Evolutionary conservation across 2,329 filamentous ascomycete species (phyloP), one percentile per base, ranked within the genome.

Genomic region (Diatrype stigma): DNA sequence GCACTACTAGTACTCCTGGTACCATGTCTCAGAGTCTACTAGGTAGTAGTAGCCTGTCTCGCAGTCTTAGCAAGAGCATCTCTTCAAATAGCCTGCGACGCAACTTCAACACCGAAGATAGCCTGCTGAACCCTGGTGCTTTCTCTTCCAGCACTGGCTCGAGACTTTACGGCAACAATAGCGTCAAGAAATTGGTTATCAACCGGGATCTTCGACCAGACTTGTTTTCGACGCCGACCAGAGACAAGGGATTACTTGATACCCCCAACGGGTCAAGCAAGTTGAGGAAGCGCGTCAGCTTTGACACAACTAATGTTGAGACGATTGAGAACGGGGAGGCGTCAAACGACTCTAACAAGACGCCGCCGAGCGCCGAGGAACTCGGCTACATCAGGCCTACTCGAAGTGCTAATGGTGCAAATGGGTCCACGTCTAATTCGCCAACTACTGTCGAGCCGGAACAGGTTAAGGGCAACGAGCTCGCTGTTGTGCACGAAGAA

Each of bases 111-210:
- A 79, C 86, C 0, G 89, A 96, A 50, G 90, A 95, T 57, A 96
- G 90, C 68, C 87, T 96, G 51, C 76, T 96, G 26, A 82, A 89
- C 2, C 91, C 92, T 0, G 90, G 90, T 35, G 90, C 91, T 2
- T 92, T 96, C 67, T 89, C 89, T 2, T 78, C 86, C 23, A 86
- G 81, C 63, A 74, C 80, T 17, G 78, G 77, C 51, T 77, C 80
- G 34, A 82, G 86, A 51, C 80, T 83, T 59, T 86, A 85, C 47
- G 80, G 82, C n/a, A 84, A 78, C 64, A 80, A 79, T 42, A 89
- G 81, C 65, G 82, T 96, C 60, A 96, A 96, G 75, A 92, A 91
- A 68, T 80, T 99, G 51, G 87, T 92, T 48, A 96, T 99, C 67
- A 95, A 96, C 70, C 86, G 90, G 56, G 87, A 86, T 58, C 78